A percentile compares a stretch with the other conserved stretches of the same genome.
phyloP scores from a whole-genome alignment of 441 rosid species.

The Breynia disticha region DNA sequence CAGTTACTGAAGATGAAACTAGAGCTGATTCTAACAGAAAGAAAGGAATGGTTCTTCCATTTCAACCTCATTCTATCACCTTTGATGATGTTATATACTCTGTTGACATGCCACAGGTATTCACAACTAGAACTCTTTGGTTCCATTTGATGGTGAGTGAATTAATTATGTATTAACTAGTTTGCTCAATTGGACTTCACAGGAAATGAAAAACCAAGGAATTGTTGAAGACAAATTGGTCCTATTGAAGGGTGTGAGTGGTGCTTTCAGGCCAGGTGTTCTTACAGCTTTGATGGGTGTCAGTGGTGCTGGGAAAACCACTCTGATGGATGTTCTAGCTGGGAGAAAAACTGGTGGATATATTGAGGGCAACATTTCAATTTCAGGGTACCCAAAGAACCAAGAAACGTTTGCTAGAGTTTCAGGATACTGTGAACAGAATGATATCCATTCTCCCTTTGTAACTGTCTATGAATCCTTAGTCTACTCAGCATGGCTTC shows the following conservation, averaged over 20 bases:
- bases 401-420: slow-evolving; percentile 40
- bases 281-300: slow-evolving; percentile 82
- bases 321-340: slow-evolving; percentile 42
- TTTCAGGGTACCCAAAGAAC: slow-evolving; percentile 37
- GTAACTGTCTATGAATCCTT: slow-evolving; percentile 35
- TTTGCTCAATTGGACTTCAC: slow-evolving; percentile 15
- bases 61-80: slow-evolving; percentile 58
- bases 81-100: slow-evolving; percentile 50
- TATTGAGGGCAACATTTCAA: slow-evolving; percentile 27
- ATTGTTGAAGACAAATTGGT: slow-evolving; percentile 37
- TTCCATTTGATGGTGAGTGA: not conserved
- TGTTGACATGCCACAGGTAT: slow-evolving; percentile 66
- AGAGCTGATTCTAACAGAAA: slow-evolving; percentile 22
- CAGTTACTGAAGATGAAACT: slow-evolving; percentile 1
- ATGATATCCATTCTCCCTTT: slow-evolving; percentile 32
- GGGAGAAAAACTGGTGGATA: slow-evolving; percentile 40
- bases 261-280: slow-evolving; percentile 88
- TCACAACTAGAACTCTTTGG: not conserved
- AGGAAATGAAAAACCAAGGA: slow-evolving; percentile 50
- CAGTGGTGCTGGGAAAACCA: slow-evolving; percentile 79
- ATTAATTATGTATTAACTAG: not conserved
- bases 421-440: slow-evolving; percentile 38
- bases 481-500: slow-evolving; percentile 43
- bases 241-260: slow-evolving; percentile 54
- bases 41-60: slow-evolving; percentile 84